These are phyloP conservation scores for Nemania diffusa DNA, from an alignment of 2,329 filamentous ascomycete species.

Conservation along the genomic window DNA sequence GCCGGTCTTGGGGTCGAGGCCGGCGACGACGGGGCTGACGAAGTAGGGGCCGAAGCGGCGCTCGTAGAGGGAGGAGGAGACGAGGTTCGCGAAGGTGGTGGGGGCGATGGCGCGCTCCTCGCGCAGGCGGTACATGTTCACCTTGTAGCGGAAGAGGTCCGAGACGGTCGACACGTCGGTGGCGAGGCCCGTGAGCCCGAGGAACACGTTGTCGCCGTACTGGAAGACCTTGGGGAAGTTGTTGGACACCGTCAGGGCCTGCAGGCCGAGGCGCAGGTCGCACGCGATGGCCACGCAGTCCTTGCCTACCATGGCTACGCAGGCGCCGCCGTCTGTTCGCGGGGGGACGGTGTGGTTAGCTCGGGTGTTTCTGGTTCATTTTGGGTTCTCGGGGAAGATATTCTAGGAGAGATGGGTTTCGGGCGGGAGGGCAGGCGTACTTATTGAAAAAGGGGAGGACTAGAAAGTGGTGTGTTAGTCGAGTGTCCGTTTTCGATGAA, in stretches of 20 bases:
- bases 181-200: conserved; percentile 94
- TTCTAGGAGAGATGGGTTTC: background rate
- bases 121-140: conserved; percentile 99
- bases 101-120: conserved; percentile 97
- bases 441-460: conserved; percentile 96
- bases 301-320: conserved; percentile 99
- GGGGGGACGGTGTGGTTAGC: conserved; percentile 16
- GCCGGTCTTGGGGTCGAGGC: conserved; percentile 91
- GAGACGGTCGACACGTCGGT: conserved; percentile 95
- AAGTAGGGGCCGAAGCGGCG: conserved; percentile 96
- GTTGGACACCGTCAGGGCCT: conserved; percentile 97
- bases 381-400: background rate
- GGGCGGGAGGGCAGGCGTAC: conserved; percentile 61
- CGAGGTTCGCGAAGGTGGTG: conserved; percentile 94
- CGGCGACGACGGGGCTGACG: conserved; percentile 92
- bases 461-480: conserved; percentile 53
- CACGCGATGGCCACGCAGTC: conserved; percentile 99
- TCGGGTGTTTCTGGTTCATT: background rate
- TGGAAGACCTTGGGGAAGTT: conserved; percentile 99
- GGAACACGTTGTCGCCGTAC: conserved; percentile 94
- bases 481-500: conserved; percentile 46
- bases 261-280: conserved; percentile 96
- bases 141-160: conserved; percentile 99
- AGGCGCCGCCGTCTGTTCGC: conserved; percentile 81
- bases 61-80: conserved; percentile 92